Conservation (phyloP, 2,329 filamentous ascomycete species). For the Penicillium corylophilum region DNA sequence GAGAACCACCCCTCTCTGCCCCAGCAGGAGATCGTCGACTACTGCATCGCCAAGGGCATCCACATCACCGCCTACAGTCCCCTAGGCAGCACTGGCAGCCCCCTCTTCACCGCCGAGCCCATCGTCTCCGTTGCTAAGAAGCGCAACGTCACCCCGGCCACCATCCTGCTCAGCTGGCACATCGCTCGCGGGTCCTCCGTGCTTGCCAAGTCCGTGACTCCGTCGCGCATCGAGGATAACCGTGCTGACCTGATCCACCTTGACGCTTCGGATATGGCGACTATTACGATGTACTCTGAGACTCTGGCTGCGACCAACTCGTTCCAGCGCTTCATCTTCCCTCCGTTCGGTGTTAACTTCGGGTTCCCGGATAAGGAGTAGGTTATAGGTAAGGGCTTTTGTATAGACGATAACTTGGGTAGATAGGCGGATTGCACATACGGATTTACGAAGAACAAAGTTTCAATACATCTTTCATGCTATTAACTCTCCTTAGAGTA, state of each 20-base stretch:
- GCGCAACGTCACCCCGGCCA: slow-evolving; percentile 39
- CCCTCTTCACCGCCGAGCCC: slow-evolving; percentile 42
- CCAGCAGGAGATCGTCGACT: slow-evolving; percentile 53
- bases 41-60: slow-evolving; percentile 52
- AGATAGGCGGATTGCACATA: background rate
- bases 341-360: slow-evolving; percentile 67
- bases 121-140: slow-evolving; percentile 44
- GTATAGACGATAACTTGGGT: background rate
- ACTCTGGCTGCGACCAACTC: slow-evolving; percentile 33
- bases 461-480: slow-evolving; percentile 5
- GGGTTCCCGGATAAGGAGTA: slow-evolving; percentile 67
- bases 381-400: background rate
- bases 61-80: slow-evolving; percentile 54
- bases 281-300: slow-evolving; percentile 39
- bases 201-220: slow-evolving; percentile 44
- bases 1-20: slow-evolving; percentile 73
- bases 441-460: slow-evolving; percentile 3
- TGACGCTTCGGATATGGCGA: slow-evolving; percentile 38
- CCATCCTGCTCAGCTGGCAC: slow-evolving; percentile 47
- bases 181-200: slow-evolving; percentile 42
- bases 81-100: slow-evolving; percentile 44
- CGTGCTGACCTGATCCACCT: slow-evolving; percentile 37
- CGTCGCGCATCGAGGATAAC: slow-evolving; percentile 43
- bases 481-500: too few relatives aligned
- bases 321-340: slow-evolving; percentile 59